Base-by-base conservation (phyloP, 352 stramenopile genomes). In the Globisporangium spiculum region DNA sequence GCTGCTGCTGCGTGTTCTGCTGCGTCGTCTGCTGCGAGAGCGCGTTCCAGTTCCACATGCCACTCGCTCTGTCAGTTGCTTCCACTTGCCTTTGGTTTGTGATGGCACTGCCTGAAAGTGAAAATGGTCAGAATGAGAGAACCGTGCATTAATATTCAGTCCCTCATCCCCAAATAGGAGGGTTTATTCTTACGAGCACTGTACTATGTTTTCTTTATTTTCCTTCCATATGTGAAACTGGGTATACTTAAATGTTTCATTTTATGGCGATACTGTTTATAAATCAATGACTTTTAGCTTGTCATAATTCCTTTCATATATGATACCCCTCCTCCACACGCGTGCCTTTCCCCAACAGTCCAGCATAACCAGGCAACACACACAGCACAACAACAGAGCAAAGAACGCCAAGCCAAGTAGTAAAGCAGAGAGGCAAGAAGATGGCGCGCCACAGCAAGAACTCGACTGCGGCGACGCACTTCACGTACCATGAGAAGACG, bases 381-480 rank as follows among this genome's bases (percentile, higher is more conserved):
- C 50, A 57, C 41, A 59, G 52, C 53, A 22, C 9, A 10, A 38
- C 8, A 38, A 16, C 32, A 61, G 18, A 52, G n/a, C 32, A 34
- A 27, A 27, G 20, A 22, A 22, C 3, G 9, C 8, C 32, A 38
- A 38, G 32, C 32, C 5, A 38, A 65, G 44, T 12, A 53, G 22
- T 38, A 7, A 38, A 44, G 8, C 7, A 36, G 12, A 44, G 9
- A 24, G 18, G 0, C 7, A 24, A 46, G 27, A 44, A 38, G 18
- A 67, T 94, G 86, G 94, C 81, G 57, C 79, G 88, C 48, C 88
- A 96, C 76, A 94, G 86, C 75, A 96, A 96, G 86, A 96, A 96
- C 78, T 76, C 86, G 72, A 96, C 86, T 60, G 85, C 88, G 46
- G 88, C 85, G 62, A 89, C 84, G 63, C 85, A 94, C 79, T 96